Percentiles rank a stretch among this genome's conserved stretches.
phyloP scores from a whole-genome alignment of 1,284 basidiomycete genomes.

The Sanghuangporus baumii region DNA sequence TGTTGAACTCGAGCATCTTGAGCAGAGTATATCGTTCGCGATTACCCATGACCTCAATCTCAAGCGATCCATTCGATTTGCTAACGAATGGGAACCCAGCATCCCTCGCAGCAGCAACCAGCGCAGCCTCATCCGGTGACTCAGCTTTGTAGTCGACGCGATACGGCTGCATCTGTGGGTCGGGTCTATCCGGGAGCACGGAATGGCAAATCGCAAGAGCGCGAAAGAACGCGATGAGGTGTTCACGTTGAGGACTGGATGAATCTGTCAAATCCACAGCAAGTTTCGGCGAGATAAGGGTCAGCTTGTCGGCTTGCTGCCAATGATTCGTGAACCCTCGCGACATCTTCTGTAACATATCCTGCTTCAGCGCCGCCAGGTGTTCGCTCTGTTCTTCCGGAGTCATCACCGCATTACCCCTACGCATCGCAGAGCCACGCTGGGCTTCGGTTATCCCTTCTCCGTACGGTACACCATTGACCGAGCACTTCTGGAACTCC shows the following conservation, averaged over 20 bases:
- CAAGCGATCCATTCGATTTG: conserved; percentile 69
- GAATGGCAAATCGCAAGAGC: conserved; percentile 91
- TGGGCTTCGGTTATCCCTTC: conserved; percentile 96
- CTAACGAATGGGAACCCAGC: conserved; percentile 89
- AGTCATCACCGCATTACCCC: conserved; percentile 63
- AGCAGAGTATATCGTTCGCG: conserved; percentile 78
- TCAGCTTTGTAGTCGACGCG: conserved; percentile 91
- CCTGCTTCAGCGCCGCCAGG: conserved; percentile 60
- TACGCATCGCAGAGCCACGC: conserved; percentile 82
- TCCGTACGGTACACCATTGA: conserved; percentile 81
- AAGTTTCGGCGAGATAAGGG: conserved; percentile 83
- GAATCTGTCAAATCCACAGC: conserved; percentile 71
- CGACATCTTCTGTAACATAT: conserved; percentile 77
- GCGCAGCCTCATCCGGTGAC: conserved; percentile 90
- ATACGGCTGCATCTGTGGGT: conserved; percentile 59
- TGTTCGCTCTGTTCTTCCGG: conserved; percentile 67
- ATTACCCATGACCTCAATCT: conserved; percentile 91
- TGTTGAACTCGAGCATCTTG: conserved; percentile 89
- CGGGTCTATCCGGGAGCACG: conserved; percentile 76
- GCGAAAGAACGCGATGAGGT: conserved; percentile 83
- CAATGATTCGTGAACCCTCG: conserved; percentile 88
- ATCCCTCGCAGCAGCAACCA: conserved; percentile 89
- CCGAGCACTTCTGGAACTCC: conserved; percentile 97
- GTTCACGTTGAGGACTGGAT: conserved; percentile 54
- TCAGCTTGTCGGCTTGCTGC: conserved; percentile 75